phyloP scores from a whole-genome alignment of 2,329 filamentous ascomycete species.

The Escovopsis sp. region DNA sequence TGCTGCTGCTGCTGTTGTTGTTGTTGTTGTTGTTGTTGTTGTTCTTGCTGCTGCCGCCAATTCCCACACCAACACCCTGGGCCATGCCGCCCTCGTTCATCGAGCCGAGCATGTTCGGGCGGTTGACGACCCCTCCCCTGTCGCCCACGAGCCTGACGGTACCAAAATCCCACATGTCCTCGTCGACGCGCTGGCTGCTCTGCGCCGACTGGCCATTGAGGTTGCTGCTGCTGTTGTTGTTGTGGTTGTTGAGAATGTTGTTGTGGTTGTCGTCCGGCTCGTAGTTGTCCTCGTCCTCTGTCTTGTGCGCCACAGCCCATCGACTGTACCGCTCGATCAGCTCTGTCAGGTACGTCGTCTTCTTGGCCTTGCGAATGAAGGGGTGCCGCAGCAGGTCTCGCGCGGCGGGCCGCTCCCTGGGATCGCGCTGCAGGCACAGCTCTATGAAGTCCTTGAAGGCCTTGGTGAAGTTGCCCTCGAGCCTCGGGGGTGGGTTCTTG shows the following conservation, averaged over 20 bases:
- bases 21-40: no score
- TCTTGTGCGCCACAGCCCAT: constrained; percentile 71
- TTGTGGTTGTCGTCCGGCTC: constrained; percentile 40
- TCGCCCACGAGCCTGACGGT: constrained; percentile 73
- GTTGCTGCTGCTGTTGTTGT: constrained; percentile 35
- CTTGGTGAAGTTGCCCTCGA: constrained; percentile 70
- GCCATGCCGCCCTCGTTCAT: constrained; percentile 76
- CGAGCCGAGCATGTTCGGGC: constrained; percentile 42
- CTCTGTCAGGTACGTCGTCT: constrained; percentile 91
- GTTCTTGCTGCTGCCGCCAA: no score
- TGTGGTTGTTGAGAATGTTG: constrained; percentile 39
- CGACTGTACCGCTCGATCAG: constrained; percentile 81
- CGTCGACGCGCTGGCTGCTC: constrained; percentile 33
- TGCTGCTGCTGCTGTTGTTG: no score
- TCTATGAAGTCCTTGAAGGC: constrained; percentile 75
- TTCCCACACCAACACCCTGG: no score
- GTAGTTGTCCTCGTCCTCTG: constrained; percentile 45
- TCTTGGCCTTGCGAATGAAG: constrained; percentile 83
- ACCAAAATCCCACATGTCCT: constrained; percentile 97
- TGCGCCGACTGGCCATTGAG: constrained; percentile 20
- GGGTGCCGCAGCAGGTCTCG: constrained; percentile 78
- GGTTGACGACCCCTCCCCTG: constrained; percentile 38
- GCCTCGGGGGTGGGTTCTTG: constrained; percentile 72
- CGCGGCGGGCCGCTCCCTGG: constrained; percentile 73
- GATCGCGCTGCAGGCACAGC: constrained; percentile 74